Evolutionary conservation across 139 green algal genomes (phyloP).

Genomic region (Coccomyxa sp.): DNA sequence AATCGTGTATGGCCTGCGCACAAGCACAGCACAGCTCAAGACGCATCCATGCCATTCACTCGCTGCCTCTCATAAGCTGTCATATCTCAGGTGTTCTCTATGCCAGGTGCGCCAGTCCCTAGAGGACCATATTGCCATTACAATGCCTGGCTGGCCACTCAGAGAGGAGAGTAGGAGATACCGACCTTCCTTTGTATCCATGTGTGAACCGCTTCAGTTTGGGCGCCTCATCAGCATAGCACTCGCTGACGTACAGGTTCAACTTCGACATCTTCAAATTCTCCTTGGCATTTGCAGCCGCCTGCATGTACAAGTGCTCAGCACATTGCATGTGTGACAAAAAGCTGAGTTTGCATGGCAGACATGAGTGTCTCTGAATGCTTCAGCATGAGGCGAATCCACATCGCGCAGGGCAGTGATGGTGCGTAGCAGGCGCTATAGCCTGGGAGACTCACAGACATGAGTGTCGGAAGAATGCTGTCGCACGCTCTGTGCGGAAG

Average conservation of each 20-base stretch:
- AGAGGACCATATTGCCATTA: too few relatives aligned
- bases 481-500: constrained; percentile 88
- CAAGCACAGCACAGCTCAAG: not conserved
- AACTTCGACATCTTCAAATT: constrained; percentile 86
- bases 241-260: constrained; percentile 79
- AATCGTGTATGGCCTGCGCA: constrained; percentile 59
- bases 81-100: too few relatives aligned
- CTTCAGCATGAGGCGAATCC: too few relatives aligned
- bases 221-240: constrained; percentile 73
- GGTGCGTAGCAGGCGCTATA: too few relatives aligned
- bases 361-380: too few relatives aligned
- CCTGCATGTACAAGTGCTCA: constrained; percentile 28
- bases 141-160: not conserved
- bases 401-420: too few relatives aligned
- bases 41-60: not conserved
- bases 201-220: constrained; percentile 76
- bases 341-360: not conserved
- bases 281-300: constrained; percentile 93
- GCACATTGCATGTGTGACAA: not conserved
- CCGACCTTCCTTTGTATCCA: constrained; percentile 72
- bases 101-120: too few relatives aligned
- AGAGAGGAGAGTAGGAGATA: not conserved
- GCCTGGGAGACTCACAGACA: constrained; percentile 54
- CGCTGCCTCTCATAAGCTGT: too few relatives aligned
- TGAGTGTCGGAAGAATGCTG: constrained; percentile 62